Percentiles rank a stretch among this genome's conserved stretches.
phyloP scores from a whole-genome alignment of 2,329 filamentous ascomycete species.

The Grosmannia clavigera region DNA sequence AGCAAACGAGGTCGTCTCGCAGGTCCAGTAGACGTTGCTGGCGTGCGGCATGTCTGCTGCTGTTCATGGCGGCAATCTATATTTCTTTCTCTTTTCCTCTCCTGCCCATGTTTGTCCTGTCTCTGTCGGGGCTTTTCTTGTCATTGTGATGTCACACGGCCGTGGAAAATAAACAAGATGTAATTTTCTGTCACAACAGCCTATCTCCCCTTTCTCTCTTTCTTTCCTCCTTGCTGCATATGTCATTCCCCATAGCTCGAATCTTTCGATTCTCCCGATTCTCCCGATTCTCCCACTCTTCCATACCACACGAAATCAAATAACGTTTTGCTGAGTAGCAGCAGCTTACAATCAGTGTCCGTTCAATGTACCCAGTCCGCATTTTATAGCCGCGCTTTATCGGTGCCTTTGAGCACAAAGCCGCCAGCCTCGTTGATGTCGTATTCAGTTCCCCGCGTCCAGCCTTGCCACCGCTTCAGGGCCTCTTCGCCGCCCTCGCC shows the following conservation, averaged over 20 bases:
- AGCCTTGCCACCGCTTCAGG: constrained; percentile 63
- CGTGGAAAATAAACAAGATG: neutral
- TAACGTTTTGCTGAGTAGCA: neutral
- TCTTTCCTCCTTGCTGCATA: neutral
- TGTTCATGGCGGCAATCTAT: neutral
- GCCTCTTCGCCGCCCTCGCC: constrained; percentile 62
- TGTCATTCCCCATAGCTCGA: neutral
- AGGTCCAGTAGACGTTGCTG: constrained; percentile 40
- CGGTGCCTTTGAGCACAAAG: constrained; percentile 34
- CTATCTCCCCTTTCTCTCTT: neutral
- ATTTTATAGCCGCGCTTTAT: constrained; percentile 20
- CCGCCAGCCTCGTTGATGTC: constrained; percentile 49
- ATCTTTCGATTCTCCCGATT: neutral
- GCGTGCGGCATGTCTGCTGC: neutral
- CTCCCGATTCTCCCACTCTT: neutral
- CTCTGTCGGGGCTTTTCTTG: neutral
- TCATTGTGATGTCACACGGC: neutral
- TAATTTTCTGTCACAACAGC: neutral
- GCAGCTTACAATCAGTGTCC: neutral
- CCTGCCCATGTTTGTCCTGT: neutral
- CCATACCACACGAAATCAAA: neutral
- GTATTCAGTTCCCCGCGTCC: constrained; percentile 61
- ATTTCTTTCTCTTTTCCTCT: neutral
- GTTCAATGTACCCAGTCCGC: neutral
- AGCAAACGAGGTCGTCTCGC: constrained; percentile 92